These are phyloP conservation scores for Elongisporangium anandrum DNA, from an alignment of 352 stramenopile genomes.

Conservation along the genomic window DNA sequence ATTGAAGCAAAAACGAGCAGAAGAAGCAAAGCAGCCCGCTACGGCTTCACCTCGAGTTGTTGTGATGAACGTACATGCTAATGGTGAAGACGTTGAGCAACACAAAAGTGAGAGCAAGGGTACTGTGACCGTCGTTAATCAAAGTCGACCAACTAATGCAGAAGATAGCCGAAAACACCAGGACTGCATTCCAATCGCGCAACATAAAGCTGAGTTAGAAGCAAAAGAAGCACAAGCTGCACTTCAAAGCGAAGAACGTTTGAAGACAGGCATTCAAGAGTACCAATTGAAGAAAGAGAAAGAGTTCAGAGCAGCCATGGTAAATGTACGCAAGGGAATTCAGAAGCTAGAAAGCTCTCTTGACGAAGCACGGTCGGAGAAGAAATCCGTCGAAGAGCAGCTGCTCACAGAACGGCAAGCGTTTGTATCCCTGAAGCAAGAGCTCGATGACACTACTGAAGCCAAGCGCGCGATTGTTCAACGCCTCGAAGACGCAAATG, in stretches of 20 bases:
- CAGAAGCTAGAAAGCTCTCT: slow-evolving; percentile 57
- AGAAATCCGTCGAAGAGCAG: slow-evolving; percentile 49
- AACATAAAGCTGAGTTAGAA: slow-evolving; percentile 55
- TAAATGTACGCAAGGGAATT: slow-evolving; percentile 68
- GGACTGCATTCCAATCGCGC: slow-evolving; percentile 29
- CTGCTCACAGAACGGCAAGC: slow-evolving; percentile 39
- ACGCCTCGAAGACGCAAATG: slow-evolving; percentile 64
- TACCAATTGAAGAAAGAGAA: slow-evolving; percentile 61
- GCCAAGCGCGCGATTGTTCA: slow-evolving; percentile 39
- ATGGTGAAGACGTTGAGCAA: slow-evolving; percentile 23
- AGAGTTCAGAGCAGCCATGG: slow-evolving; percentile 64
- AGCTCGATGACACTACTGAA: slow-evolving; percentile 45
- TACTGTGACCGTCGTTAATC: slow-evolving; percentile 13
- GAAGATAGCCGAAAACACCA: slow-evolving; percentile 8
- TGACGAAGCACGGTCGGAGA: slow-evolving; percentile 39
- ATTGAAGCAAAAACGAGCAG: slow-evolving; percentile 10
- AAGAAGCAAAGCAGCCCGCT: slow-evolving; percentile 3
- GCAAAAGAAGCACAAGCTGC: slow-evolving; percentile 45
- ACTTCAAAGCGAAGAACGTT: slow-evolving; percentile 40
- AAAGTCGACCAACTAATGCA: slow-evolving; percentile 20
- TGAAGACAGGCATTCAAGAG: slow-evolving; percentile 53
- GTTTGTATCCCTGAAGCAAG: slow-evolving; percentile 50
- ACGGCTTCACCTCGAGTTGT: slow-evolving; percentile 40
- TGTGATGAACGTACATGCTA: slow-evolving; percentile 45
- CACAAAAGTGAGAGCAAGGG: slow-evolving; percentile 9